These are phyloP conservation scores for Shiraia sp. DNA, from an alignment of 2,329 filamentous ascomycete genomes.

Conservation along the genomic window DNA sequence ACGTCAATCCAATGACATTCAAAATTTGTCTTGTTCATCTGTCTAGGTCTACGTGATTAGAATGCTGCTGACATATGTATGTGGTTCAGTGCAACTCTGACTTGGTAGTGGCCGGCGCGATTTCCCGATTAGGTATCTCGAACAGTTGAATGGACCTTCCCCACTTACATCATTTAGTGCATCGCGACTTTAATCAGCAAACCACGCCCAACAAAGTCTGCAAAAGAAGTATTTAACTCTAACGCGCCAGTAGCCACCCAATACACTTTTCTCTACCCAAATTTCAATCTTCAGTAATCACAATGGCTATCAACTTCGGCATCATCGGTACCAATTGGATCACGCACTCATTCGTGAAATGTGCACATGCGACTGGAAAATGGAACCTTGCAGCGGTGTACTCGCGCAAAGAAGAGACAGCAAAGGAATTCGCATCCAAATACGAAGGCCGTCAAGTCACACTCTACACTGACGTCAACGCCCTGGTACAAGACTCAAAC, in stretches of 20 bases:
- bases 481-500: conserved; percentile 43
- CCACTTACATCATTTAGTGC: background rate
- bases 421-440: conserved; percentile 49
- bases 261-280: background rate
- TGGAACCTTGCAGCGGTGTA: conserved; percentile 53
- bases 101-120: too few relatives aligned
- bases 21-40: too few relatives aligned
- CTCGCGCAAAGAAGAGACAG: conserved; percentile 50
- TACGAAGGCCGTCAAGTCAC: conserved; percentile 37
- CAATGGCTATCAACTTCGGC: conserved; percentile 47
- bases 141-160: background rate
- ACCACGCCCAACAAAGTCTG: background rate
- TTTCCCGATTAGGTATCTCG: too few relatives aligned
- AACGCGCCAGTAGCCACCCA: background rate
- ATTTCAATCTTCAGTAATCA: conserved; percentile 9
- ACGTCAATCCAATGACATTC: background rate
- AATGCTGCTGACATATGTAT: too few relatives aligned
- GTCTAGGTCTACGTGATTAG: too few relatives aligned
- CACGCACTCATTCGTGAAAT: conserved; percentile 52
- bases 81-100: too few relatives aligned
- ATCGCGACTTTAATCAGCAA: background rate
- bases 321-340: conserved; percentile 56
- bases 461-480: conserved; percentile 46
- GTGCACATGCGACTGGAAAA: conserved; percentile 48
- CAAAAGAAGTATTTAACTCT: too few relatives aligned